Conservation (phyloP, 805 yeast genomes). For the Myxozyma neglecta region DNA sequence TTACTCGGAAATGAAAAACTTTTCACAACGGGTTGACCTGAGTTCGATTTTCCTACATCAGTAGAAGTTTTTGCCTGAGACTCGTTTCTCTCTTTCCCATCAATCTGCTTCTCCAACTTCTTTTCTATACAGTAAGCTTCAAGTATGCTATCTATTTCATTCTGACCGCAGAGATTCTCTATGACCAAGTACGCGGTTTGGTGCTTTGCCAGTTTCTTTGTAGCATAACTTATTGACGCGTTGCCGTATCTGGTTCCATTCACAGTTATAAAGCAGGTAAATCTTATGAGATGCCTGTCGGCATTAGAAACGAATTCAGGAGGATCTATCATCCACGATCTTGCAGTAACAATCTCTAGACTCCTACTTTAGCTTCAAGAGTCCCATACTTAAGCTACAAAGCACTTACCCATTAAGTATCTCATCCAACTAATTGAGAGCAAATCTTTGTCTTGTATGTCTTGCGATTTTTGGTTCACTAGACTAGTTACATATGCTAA, state of each 20-base stretch:
- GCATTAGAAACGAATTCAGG: neutral
- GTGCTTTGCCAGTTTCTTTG: neutral
- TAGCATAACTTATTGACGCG: neutral
- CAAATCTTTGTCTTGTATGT: neutral
- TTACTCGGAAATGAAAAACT: too few relatives aligned
- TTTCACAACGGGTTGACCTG: too few relatives aligned
- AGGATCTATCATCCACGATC: neutral
- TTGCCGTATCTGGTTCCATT: neutral
- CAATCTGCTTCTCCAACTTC: neutral
- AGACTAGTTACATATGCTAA: neutral
- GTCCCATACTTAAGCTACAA: neutral
- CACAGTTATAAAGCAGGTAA: neutral
- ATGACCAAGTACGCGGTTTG: neutral
- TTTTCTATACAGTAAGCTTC: neutral
- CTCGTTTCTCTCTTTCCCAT: too few relatives aligned
- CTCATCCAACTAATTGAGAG: slow-evolving; percentile 1
- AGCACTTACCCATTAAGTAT: neutral
- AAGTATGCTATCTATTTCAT: neutral
- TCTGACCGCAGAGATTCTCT: neutral
- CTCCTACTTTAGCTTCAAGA: neutral
- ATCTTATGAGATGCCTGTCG: neutral
- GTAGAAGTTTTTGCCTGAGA: too few relatives aligned
- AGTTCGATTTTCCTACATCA: too few relatives aligned
- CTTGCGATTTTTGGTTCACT: neutral
- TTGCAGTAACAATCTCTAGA: neutral